Percentiles rank a stretch among this genome's conserved stretches.
These are phyloP conservation scores for Elsinoe batatas DNA, from an alignment of 2,329 filamentous ascomycete genomes.

Conservation along the genomic window DNA sequence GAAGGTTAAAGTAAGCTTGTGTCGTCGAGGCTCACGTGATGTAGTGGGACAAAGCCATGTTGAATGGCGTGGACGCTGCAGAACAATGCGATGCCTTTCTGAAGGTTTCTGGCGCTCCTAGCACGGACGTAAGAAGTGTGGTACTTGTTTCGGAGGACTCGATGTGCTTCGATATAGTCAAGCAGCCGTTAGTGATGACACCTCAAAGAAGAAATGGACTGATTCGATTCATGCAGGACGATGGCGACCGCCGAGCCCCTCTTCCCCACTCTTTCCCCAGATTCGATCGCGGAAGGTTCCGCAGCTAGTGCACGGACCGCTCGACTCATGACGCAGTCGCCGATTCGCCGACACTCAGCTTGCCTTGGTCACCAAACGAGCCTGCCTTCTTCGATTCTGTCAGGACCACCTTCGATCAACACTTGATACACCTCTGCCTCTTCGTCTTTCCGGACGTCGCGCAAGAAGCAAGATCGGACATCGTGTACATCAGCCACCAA, in stretches of 20 bases:
- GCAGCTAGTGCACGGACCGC: neutral
- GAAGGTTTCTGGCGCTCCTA: no score
- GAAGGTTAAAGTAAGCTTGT: neutral
- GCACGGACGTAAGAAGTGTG: no score
- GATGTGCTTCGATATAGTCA: neutral
- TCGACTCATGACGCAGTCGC: neutral
- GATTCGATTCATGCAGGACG: neutral
- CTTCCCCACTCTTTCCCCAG: neutral
- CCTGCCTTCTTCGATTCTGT: no score
- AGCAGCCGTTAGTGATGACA: neutral
- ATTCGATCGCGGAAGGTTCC: neutral
- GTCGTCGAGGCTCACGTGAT: slow-evolving; percentile 14
- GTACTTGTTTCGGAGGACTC: neutral
- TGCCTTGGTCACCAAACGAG: neutral
- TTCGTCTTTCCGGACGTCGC: no score
- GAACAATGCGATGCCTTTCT: no score
- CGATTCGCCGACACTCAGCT: neutral
- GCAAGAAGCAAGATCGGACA: neutral
- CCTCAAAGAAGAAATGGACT: neutral
- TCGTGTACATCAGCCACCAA: neutral
- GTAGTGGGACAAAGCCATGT: slow-evolving; percentile 16
- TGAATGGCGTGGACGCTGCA: neutral
- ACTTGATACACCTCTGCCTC: neutral
- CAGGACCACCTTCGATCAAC: neutral
- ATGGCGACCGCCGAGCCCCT: neutral